Evolutionary conservation across 1,284 basidiomycete genomes (phyloP).

Genomic region (Heterobasidion irregulare): DNA sequence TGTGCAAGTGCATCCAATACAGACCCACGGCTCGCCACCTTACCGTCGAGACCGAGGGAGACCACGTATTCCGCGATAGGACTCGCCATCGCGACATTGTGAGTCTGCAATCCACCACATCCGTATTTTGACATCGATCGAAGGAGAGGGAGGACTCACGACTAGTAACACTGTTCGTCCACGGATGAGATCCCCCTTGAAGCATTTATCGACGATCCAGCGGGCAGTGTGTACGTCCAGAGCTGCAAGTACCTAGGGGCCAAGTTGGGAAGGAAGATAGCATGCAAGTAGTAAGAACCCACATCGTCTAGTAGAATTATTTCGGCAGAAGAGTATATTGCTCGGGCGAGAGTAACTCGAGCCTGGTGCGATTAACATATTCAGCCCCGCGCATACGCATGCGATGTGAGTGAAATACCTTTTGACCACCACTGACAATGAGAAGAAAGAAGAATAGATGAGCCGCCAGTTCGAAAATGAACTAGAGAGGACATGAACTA

Average conservation of each 20-base stretch:
- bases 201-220: slow-evolving; percentile 72
- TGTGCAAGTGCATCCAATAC: slow-evolving; percentile 34
- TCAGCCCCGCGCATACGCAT: neutral
- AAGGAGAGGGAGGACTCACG: slow-evolving; percentile 29
- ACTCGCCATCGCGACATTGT: slow-evolving; percentile 54
- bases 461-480: slow-evolving; percentile 8
- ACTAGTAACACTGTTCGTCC: slow-evolving; percentile 69
- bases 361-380: slow-evolving; percentile 27
- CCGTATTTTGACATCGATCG: neutral
- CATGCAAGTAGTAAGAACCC: slow-evolving; percentile 13
- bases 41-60: slow-evolving; percentile 45
- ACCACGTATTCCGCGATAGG: slow-evolving; percentile 61
- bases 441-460: neutral
- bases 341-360: slow-evolving; percentile 66
- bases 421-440: slow-evolving; percentile 61
- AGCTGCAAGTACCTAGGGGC: slow-evolving; percentile 35
- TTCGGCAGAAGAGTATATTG: slow-evolving; percentile 55
- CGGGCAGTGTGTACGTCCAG: slow-evolving; percentile 61
- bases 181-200: slow-evolving; percentile 59
- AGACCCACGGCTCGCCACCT: slow-evolving; percentile 36
- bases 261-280: neutral
- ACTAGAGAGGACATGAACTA: slow-evolving; percentile 1
- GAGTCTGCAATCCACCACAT: slow-evolving; percentile 32
- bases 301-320: slow-evolving; percentile 64
- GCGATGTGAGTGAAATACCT: slow-evolving; percentile 18